phyloP scores from a whole-genome alignment of 106 monocot species.

The Dactylorhiza incarnata region DNA sequence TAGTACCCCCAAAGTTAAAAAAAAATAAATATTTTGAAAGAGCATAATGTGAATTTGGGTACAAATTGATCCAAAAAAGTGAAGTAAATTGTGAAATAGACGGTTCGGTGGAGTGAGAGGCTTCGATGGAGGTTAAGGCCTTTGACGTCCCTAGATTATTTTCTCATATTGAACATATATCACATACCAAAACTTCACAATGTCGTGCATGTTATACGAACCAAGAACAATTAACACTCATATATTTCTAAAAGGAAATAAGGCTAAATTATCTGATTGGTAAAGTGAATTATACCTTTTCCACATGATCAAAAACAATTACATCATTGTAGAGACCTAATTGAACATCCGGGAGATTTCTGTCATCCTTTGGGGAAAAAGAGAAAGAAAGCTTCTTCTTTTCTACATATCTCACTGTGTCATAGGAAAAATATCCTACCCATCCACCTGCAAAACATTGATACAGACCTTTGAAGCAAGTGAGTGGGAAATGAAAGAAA shows the following conservation, averaged over 20 bases:
- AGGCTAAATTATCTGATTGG: not conserved
- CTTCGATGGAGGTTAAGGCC: no score
- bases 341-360: slow-evolving; percentile 84
- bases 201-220: no score
- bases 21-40: no score
- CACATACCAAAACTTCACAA: no score
- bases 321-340: slow-evolving; percentile 89
- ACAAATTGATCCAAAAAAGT: no score
- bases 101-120: no score
- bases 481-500: not conserved
- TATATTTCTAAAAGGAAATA: not conserved
- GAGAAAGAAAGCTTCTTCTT: slow-evolving; percentile 88
- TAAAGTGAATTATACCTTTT: slow-evolving; percentile 49
- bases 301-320: slow-evolving; percentile 92
- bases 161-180: no score
- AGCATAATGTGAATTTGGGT: no score
- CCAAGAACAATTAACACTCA: not conserved
- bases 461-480: not conserved
- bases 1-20: no score
- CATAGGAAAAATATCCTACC: slow-evolving; percentile 96
- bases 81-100: no score
- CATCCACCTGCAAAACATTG: slow-evolving; percentile 68
- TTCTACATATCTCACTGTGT: slow-evolving; percentile 85
- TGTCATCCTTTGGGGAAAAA: slow-evolving; percentile 65
- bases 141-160: no score